Base-by-base conservation (phyloP, 1,139 yeast genomes). In the Magnusiomyces starmeri region DNA sequence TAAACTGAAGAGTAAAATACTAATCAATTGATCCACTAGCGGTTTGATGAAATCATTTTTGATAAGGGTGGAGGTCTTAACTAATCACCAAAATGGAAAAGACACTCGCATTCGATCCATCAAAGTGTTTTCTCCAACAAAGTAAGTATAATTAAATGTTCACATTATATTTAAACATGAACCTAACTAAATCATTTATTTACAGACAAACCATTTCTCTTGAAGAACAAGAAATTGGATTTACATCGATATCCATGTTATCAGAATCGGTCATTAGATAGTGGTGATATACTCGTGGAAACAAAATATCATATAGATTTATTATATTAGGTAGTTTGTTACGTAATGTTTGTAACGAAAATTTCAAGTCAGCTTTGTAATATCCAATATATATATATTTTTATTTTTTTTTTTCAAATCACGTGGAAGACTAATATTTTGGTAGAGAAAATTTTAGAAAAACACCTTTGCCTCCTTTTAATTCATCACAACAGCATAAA, bases 41-140 rank as follows among this genome's bases (percentile, higher is more conserved):
- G 81, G 79, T 1, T 78, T 83, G 0, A 69, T 90, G 52, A 83
- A 85, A 60, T 82, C 96, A 55, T 87, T 84, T 61, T 74, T 83
- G 60, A 69, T 92, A 7, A 79, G 88, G 57, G 64, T 94, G 26
- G 70, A 78, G n/a, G 76, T 94, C 25, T 71, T 82, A 27, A 79
- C 88, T 1, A 94, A 92, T 63, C 97, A 89, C 62, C 97, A 90
- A 64, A 92, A 88, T 65, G 99, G 99, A 46, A 92, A 92, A 64
- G 99, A 94, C 67, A 84, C 96, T 1, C 97, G 89, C 65, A 74
- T 94, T 7, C 69, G 98, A 50, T 85, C 92, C 0, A 74, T 92
- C 35, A 74, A 78, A 67, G 64, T 85, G 4, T 75, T 74, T 58
- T 70, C 82, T 2, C 77, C 79, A 2, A 59, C 63, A 27, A 65